phyloP scores from a whole-genome alignment of 2,329 filamentous ascomycete genomes.

The Penicillium griseofulvum region DNA sequence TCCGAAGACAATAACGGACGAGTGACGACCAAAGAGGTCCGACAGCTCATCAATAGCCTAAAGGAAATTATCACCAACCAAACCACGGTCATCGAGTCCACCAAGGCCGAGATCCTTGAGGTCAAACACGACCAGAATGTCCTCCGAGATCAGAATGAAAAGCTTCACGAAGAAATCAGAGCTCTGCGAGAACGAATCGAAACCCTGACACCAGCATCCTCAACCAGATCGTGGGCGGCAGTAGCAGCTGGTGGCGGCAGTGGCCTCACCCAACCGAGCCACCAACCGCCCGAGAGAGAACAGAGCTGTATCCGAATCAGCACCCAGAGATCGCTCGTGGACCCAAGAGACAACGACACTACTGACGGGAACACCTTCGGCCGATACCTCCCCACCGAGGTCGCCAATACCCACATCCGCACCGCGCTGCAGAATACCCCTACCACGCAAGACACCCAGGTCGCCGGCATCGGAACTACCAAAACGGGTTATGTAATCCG shows the following conservation, averaged over 20 bases:
- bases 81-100: conserved; percentile 3
- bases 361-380: background rate
- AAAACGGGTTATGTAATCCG: conserved; percentile 3
- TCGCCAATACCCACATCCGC: background rate
- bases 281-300: background rate
- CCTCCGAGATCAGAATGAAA: conserved; percentile 1
- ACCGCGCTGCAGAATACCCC: conserved; percentile 3
- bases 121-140: conserved; percentile 2
- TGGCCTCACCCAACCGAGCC: too few species aligned
- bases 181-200: background rate
- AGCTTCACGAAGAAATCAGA: background rate
- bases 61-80: background rate
- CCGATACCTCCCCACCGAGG: background rate
- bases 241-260: too few species aligned
- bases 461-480: background rate
- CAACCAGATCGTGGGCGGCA: conserved; percentile 1
- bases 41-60: too few species aligned
- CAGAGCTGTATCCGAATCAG: conserved; percentile 3
- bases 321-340: background rate
- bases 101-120: background rate
- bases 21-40: too few species aligned
- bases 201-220: background rate
- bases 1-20: too few species aligned
- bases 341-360: background rate
- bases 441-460: conserved; percentile 4